Base-by-base conservation (phyloP, 305 asterid species). In the Fraxinus greggii region DNA sequence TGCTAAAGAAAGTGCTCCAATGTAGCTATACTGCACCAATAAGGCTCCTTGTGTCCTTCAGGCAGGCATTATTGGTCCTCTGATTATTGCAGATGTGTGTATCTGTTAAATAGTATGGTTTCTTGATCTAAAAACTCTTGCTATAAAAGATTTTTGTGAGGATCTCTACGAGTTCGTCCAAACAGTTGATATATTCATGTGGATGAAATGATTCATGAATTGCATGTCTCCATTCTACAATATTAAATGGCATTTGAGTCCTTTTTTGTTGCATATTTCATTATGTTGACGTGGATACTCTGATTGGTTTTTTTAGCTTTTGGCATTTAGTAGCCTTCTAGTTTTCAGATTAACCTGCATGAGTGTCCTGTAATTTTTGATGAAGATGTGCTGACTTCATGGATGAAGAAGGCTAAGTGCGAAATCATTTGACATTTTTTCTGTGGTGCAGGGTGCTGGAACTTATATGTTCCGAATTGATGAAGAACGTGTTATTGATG, bases 391-490 rank as follows among this genome's bases (percentile, higher is more conserved):
- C 88, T 75, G 75, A 76, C 76, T 33, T 35, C 17, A 29, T 85
- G 42, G 76, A 38, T 23, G 75, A 76, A 70, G 70, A 29, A n/a
- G 82, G 76, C 82, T 74, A 19, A 19, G 77, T 67, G 28, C 23
- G 73, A 61, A 42, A 72, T 79, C 26, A 21, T 80, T 79, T 35
- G 59, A 75, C 42, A 10, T 84, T 83, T 32, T 56, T 72, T 83
- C 69, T 80, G 21, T 36, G 70, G 4, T 79, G 83, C 94, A 94
- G 99, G 99, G 99, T 81, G 99, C 99, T 86, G 99, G 99, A 85
- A 96, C 99, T 45, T 96, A 96, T 87, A 94, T 96, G 99, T 96
- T 96, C 76, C 90, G 98, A 75, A 88, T 96, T 80, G 97, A 92
- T 83, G 98, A 96, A 83, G 90, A 90, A 73, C 95, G 95, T 80